Conservation (phyloP, 495 filamentous ascomycete species). For the Trichoderma erinaceum region DNA sequence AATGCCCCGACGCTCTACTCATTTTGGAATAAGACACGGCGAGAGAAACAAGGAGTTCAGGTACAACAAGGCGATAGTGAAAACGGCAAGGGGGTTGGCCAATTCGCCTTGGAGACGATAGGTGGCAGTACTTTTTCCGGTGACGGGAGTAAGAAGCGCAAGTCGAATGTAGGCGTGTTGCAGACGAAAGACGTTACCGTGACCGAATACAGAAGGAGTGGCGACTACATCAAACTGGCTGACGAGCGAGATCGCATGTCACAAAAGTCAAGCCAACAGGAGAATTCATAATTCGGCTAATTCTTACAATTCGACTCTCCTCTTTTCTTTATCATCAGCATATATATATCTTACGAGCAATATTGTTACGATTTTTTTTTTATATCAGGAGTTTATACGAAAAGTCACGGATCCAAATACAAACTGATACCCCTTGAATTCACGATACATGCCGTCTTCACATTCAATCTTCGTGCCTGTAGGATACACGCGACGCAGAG, state of each 20-base stretch:
- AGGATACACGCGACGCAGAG: neutral
- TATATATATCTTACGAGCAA: no score
- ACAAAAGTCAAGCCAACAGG: neutral
- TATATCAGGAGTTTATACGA: no score
- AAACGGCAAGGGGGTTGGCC: neutral
- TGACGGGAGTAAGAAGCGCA: neutral
- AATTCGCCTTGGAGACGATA: neutral
- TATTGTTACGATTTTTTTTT: no score
- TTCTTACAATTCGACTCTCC: neutral
- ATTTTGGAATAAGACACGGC: neutral
- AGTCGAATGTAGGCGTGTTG: neutral
- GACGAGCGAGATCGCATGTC: slow-evolving; percentile 4
- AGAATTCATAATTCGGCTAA: neutral
- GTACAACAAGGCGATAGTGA: neutral
- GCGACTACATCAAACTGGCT: neutral
- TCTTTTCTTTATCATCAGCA: no score
- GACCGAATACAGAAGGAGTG: neutral
- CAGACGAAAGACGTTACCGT: neutral
- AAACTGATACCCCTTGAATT: neutral
- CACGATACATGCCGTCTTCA: neutral
- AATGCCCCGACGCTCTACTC: slow-evolving; percentile 38
- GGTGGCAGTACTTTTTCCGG: neutral
- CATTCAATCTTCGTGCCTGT: neutral
- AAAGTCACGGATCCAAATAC: no score
- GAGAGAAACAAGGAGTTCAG: neutral